Evolutionary conservation across 2,329 filamentous ascomycete species (phyloP).

Genomic region (Penicillium decumbens): DNA sequence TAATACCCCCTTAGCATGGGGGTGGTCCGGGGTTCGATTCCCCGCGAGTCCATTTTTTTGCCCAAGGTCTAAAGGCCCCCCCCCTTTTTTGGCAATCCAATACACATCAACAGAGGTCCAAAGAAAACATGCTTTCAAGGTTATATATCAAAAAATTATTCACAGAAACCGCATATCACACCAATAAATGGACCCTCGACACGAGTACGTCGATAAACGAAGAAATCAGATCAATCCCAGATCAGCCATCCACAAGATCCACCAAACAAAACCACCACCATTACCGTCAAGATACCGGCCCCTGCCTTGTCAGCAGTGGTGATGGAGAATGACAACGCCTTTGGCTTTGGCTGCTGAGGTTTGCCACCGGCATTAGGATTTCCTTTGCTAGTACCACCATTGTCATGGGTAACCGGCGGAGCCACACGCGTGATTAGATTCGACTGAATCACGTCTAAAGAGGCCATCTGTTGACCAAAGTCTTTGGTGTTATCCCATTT

Average conservation of each 20-base stretch:
- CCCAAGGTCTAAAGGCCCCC: too few relatives aligned
- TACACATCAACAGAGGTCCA: conserved; percentile 51
- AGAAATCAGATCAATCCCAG: conserved; percentile 24
- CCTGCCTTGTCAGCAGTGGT: conserved; percentile 40
- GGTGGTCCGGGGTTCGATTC: conserved; percentile 48
- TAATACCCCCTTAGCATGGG: conserved; percentile 47
- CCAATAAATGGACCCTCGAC: background rate
- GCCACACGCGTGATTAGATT: conserved; percentile 30
- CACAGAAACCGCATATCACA: conserved; percentile 7
- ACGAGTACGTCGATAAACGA: background rate
- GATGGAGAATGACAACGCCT: conserved; percentile 19
- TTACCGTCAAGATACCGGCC: conserved; percentile 41
- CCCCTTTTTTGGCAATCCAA: conserved; percentile 35
- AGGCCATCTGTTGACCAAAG: conserved; percentile 41
- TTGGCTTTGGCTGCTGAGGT: conserved; percentile 9
- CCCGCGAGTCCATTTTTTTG: conserved; percentile 41
- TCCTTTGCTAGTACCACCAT: conserved; percentile 33
- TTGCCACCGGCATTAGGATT: conserved; percentile 29
- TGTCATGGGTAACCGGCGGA: conserved; percentile 28
- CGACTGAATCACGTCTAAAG: conserved; percentile 33
- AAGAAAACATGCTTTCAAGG: background rate
- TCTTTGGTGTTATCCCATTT: conserved; percentile 37
- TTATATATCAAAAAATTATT: conserved; percentile 9
- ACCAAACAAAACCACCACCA: conserved; percentile 34
- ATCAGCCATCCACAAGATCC: conserved; percentile 38